These are phyloP conservation scores for Diutina scorzettiae DNA, from an alignment of 1,139 yeast species.

Conservation along the genomic window DNA sequence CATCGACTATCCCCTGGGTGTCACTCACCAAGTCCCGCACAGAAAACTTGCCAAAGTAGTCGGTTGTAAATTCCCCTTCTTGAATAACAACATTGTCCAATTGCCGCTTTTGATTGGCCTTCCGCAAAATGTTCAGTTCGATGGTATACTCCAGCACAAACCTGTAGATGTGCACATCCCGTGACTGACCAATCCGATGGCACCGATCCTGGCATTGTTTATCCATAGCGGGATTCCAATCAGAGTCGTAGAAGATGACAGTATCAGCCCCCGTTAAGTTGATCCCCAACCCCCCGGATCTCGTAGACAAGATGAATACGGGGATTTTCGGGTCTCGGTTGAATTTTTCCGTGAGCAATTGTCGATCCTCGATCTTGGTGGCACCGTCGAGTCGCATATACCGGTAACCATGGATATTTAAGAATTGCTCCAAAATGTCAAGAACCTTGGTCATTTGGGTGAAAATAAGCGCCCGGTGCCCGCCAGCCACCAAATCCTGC, in stretches of 20 bases:
- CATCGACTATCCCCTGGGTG: slow-evolving; percentile 27
- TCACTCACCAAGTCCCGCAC: slow-evolving; percentile 81
- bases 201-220: slow-evolving; percentile 98
- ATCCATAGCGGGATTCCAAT: slow-evolving; percentile 99
- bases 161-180: slow-evolving; percentile 95
- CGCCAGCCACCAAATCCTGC: slow-evolving; percentile 68
- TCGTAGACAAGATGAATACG: slow-evolving; percentile 83
- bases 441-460: slow-evolving; percentile 97
- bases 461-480: slow-evolving; percentile 90
- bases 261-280: slow-evolving; percentile 98
- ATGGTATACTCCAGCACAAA: slow-evolving; percentile 94
- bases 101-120: slow-evolving; percentile 92
- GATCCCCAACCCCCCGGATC: slow-evolving; percentile 98
- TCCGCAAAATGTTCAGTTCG: slow-evolving; percentile 85
- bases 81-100: slow-evolving; percentile 94
- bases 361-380: slow-evolving; percentile 94
- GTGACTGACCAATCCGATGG: slow-evolving; percentile 95
- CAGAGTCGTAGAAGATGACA: slow-evolving; percentile 97
- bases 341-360: slow-evolving; percentile 82
- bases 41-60: slow-evolving; percentile 80
- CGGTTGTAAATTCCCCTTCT: slow-evolving; percentile 97
- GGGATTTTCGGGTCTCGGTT: slow-evolving; percentile 80
- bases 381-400: slow-evolving; percentile 96
- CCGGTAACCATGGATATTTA: slow-evolving; percentile 88
- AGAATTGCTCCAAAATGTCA: slow-evolving; percentile 84